Percentiles rank a stretch among this genome's conserved stretches.
Conservation (phyloP, 129 eudicot species). For the Lactuca saligna region DNA sequence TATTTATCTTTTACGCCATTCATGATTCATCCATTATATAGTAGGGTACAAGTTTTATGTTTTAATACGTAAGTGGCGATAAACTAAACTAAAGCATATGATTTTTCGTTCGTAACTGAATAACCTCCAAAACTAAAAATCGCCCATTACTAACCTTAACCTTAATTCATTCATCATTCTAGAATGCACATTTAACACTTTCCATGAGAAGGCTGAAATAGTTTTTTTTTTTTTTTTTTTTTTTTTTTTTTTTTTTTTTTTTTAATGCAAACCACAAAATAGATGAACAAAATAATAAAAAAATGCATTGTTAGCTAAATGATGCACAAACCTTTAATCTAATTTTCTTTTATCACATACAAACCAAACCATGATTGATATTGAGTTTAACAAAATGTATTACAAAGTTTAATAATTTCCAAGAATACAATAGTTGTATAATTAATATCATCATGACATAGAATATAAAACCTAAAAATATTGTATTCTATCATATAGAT, state of each 20-base stretch:
- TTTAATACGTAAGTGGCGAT: neutral
- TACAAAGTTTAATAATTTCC: neutral
- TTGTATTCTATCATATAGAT: slow-evolving; percentile 6
- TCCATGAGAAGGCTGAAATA: no score
- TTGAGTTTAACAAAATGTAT: slow-evolving; percentile 15
- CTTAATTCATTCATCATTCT: neutral
- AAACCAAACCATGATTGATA: neutral
- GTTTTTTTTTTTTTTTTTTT: neutral
- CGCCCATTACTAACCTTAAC: no score
- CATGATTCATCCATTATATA: neutral
- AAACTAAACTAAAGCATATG: neutral
- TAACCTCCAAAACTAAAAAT: no score
- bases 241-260: neutral
- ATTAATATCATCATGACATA: neutral
- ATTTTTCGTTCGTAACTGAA: neutral
- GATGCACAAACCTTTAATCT: neutral
- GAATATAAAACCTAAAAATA: slow-evolving; percentile 10
- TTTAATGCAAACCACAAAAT: neutral
- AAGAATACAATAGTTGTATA: neutral
- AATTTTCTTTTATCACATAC: slow-evolving; percentile 1
- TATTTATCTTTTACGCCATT: slow-evolving; percentile 1
- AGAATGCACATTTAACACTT: neutral
- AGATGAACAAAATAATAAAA: neutral
- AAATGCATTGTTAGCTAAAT: neutral
- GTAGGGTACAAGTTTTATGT: neutral